Evolutionary conservation across 2,329 filamentous ascomycete species (phyloP).

Genomic region (Verticillium alfalfae): DNA sequence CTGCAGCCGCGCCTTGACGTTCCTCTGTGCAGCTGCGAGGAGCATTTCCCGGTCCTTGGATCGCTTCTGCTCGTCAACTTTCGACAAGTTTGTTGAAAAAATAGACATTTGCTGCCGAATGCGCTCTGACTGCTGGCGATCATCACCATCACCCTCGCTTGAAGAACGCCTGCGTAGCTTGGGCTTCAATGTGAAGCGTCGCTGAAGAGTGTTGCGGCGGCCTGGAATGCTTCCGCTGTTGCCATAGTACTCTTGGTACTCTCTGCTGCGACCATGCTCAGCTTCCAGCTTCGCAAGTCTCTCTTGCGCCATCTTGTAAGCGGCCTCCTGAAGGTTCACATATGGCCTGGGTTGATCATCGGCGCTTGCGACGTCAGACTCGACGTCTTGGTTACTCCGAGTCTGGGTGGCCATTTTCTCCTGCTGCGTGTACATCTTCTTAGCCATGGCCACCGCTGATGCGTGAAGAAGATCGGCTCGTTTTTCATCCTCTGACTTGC

Average conservation of each 20-base stretch:
- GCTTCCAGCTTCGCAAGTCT: constrained; percentile 75
- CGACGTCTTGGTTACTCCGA: constrained; percentile 30
- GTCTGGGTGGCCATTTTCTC: constrained; percentile 53
- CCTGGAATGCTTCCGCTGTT: constrained; percentile 30
- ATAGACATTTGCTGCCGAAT: constrained; percentile 77
- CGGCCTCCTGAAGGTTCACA: constrained; percentile 74
- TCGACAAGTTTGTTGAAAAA: constrained; percentile 61
- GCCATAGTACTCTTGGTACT: constrained; percentile 75
- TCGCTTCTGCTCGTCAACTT: constrained; percentile 69
- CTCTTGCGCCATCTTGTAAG: constrained; percentile 80
- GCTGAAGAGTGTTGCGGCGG: constrained; percentile 17
- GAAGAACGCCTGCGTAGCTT: constrained; percentile 59
- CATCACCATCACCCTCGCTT: constrained; percentile 57
- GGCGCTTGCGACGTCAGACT: constrained; percentile 21
- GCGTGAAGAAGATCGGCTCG: constrained; percentile 69
- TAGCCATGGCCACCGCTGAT: constrained; percentile 84
- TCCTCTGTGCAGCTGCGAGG: constrained; percentile 74
- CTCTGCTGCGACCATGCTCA: constrained; percentile 56
- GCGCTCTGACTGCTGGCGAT: constrained; percentile 63
- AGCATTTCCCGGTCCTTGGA: constrained; percentile 69
- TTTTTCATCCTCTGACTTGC: constrained; percentile 69
- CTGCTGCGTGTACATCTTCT: constrained; percentile 73
- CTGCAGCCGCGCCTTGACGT: constrained; percentile 74
- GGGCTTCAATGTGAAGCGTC: constrained; percentile 43
- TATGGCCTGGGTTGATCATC: constrained; percentile 45